A percentile compares a stretch with the other conserved stretches of the same genome.
Conservation (phyloP, 2,329 filamentous ascomycete species). For the Drechslera avenae region DNA sequence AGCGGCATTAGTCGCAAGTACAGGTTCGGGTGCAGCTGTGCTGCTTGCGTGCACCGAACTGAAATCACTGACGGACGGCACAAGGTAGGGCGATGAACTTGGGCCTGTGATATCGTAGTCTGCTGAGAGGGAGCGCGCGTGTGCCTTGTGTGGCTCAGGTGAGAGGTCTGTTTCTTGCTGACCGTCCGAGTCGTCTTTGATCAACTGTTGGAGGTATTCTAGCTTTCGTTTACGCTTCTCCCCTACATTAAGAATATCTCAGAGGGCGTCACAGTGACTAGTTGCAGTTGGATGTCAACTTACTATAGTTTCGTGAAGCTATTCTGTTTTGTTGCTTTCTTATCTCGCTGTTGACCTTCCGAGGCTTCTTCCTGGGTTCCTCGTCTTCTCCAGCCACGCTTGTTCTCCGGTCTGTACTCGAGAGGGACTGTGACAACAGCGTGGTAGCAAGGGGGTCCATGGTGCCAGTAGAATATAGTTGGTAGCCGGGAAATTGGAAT, state of each 20-base stretch:
- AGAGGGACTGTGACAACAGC: conserved; percentile 13
- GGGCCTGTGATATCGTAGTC: conserved; percentile 18
- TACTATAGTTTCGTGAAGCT: conserved; percentile 47
- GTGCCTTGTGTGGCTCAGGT: conserved; percentile 18
- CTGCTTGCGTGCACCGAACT: conserved; percentile 13
- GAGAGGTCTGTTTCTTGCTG: conserved; percentile 19
- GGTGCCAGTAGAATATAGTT: conserved; percentile 25
- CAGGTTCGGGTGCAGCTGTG: conserved; percentile 14
- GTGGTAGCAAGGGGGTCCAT: conserved; percentile 22
- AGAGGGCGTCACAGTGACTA: conserved; percentile 6
- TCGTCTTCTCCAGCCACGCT: conserved; percentile 10
- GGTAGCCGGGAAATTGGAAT: conserved; percentile 11
- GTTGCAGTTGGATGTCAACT: conserved; percentile 5
- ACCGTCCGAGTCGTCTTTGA: conserved; percentile 30
- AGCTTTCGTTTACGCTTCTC: conserved; percentile 48
- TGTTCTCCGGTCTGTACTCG: conserved; percentile 14
- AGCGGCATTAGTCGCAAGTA: conserved; percentile 11
- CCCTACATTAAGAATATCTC: conserved; percentile 23
- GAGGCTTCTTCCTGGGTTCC: conserved; percentile 31
- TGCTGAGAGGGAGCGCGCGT: conserved; percentile 24
- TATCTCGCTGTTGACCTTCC: conserved; percentile 45
- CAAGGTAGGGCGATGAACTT: conserved; percentile 9
- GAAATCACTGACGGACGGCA: conserved; percentile 19
- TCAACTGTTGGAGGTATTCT: conserved; percentile 43
- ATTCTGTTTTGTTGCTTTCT: conserved; percentile 47